phyloP scores from a whole-genome alignment of 441 rosid genomes.

The Bocquillonia castaneifolia region DNA sequence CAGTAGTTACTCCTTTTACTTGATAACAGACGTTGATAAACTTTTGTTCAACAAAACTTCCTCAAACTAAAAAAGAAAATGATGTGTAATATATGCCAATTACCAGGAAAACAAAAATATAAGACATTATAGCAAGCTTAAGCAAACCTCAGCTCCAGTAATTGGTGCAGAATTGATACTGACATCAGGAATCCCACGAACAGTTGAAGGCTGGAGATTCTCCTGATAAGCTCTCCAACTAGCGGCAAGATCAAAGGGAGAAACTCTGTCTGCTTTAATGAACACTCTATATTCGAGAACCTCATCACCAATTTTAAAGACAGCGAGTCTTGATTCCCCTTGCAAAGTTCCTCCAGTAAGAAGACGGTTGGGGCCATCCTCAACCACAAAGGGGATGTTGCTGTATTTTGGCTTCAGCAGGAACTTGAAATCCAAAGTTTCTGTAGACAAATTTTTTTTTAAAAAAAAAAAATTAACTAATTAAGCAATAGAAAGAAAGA shows the following conservation, averaged over 20 bases:
- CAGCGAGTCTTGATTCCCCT: slow-evolving; percentile 77
- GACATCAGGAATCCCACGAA: slow-evolving; percentile 94
- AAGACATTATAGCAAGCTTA: not conserved
- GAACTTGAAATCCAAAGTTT: slow-evolving; percentile 96
- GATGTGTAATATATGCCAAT: not conserved
- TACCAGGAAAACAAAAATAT: not conserved
- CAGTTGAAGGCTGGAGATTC: slow-evolving; percentile 84
- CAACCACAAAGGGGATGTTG: slow-evolving; percentile 60
- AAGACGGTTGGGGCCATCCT: slow-evolving; percentile 82
- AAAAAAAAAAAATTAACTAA: not conserved
- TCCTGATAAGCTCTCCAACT: slow-evolving; percentile 97
- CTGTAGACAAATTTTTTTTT: slow-evolving; percentile 25
- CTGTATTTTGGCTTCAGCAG: slow-evolving; percentile 80
- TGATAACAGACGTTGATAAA: slow-evolving; percentile 1
- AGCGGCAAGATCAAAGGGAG: slow-evolving; percentile 97
- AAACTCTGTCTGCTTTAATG: slow-evolving; percentile 80
- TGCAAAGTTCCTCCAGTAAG: slow-evolving; percentile 70
- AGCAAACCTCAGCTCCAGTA: slow-evolving; percentile 52
- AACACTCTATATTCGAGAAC: slow-evolving; percentile 71
- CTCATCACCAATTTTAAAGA: slow-evolving; percentile 66
- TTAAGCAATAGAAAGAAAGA: no score
- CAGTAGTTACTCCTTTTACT: not conserved
- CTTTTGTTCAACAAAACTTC: not conserved
- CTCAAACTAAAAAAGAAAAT: not conserved
- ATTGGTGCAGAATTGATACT: slow-evolving; percentile 64